Conservation (phyloP, 148 eudicot genomes). For the Camellia granthamiana region DNA sequence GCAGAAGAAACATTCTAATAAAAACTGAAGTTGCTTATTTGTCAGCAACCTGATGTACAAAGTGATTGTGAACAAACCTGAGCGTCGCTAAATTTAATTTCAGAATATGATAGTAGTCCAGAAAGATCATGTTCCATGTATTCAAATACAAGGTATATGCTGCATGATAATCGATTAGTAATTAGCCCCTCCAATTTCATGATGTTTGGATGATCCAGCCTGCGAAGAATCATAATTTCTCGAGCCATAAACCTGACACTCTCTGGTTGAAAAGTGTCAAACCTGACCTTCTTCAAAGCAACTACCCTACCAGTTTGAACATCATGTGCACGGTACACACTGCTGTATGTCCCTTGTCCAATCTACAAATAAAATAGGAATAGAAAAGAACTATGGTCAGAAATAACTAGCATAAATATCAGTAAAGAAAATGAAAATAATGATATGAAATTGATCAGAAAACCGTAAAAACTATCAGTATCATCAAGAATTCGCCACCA, state of each 20-base stretch:
- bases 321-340: constrained; percentile 75
- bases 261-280: constrained; percentile 77
- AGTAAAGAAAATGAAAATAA: neutral
- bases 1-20: neutral
- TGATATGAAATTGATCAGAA: too few species aligned
- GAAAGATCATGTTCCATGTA: constrained; percentile 98
- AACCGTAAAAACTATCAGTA: neutral
- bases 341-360: constrained; percentile 98
- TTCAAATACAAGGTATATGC: constrained; percentile 81
- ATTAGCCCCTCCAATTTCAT: constrained; percentile 82
- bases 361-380: constrained; percentile 36
- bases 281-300: constrained; percentile 88
- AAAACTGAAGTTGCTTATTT: neutral
- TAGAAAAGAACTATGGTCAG: neutral
- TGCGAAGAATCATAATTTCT: constrained; percentile 81
- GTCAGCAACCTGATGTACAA: constrained; percentile 7
- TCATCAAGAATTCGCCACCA: neutral
- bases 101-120: constrained; percentile 74
- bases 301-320: constrained; percentile 60
- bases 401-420: neutral
- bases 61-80: constrained; percentile 46
- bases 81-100: constrained; percentile 58
- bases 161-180: constrained; percentile 64
- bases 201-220: constrained; percentile 83
- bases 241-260: constrained; percentile 93